These are phyloP conservation scores for Alternaria arbusti DNA, from an alignment of 2,329 filamentous ascomycete species.

Conservation along the genomic window DNA sequence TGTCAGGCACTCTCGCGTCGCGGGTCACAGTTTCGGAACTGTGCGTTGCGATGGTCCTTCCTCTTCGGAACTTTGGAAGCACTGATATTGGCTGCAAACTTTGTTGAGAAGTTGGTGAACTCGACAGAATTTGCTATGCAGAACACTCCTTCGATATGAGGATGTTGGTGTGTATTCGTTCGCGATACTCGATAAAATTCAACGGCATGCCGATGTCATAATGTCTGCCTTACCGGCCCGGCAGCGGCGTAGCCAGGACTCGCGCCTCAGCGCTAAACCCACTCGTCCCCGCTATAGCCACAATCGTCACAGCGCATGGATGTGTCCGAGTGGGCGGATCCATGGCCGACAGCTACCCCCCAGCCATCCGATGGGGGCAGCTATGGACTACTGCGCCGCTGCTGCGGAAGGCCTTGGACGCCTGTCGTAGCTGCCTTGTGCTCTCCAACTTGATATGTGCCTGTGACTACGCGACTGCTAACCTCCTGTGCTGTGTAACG, in stretches of 20 bases:
- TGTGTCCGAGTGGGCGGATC: background rate
- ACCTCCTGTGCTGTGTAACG: slow-evolving; percentile 6
- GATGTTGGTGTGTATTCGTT: background rate
- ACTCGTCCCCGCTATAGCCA: slow-evolving; percentile 8
- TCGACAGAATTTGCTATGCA: background rate
- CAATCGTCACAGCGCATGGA: slow-evolving; percentile 9
- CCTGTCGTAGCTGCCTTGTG: slow-evolving; percentile 5
- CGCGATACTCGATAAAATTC: background rate
- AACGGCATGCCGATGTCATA: background rate
- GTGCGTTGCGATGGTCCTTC: background rate
- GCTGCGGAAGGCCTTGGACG: slow-evolving; percentile 10
- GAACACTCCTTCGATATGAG: background rate
- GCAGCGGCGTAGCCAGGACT: background rate
- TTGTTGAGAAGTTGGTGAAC: background rate
- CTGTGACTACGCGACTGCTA: slow-evolving; percentile 5
- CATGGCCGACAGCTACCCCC: slow-evolving; percentile 6
- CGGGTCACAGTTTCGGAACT: background rate
- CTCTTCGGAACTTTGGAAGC: background rate
- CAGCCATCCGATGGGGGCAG: slow-evolving; percentile 9
- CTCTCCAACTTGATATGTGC: slow-evolving; percentile 5
- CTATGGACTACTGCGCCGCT: slow-evolving; percentile 1
- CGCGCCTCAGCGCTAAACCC: slow-evolving; percentile 7
- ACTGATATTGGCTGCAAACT: background rate
- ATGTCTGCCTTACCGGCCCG: slow-evolving; percentile 3
- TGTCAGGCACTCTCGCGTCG: background rate